Evolutionary conservation across 495 filamentous ascomycete species (phyloP).

Genomic region (Neurospora sp.): DNA sequence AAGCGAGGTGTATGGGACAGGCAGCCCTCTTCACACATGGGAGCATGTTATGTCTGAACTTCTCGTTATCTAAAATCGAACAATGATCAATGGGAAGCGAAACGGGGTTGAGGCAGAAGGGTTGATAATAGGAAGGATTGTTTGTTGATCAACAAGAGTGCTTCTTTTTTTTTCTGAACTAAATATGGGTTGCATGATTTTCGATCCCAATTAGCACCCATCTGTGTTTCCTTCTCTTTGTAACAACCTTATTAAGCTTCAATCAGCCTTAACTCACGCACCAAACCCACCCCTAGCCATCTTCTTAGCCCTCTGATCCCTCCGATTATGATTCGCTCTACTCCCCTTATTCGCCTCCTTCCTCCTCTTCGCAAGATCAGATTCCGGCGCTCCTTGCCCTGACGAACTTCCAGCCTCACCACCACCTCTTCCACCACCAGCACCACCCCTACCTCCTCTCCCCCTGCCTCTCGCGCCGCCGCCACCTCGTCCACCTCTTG

Average conservation of each 20-base stretch:
- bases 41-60: background rate
- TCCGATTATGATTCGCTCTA: slow-evolving; percentile 54
- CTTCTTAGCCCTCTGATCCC: slow-evolving; percentile 67
- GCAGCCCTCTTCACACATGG: background rate
- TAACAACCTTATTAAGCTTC: background rate
- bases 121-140: background rate
- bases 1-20: background rate
- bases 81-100: background rate
- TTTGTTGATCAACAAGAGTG: background rate
- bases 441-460: slow-evolving; percentile 41
- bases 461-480: slow-evolving; percentile 24
- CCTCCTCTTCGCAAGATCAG: slow-evolving; percentile 40
- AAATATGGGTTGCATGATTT: background rate
- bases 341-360: slow-evolving; percentile 58
- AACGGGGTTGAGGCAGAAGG: background rate
- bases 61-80: background rate
- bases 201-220: background rate
- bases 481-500: slow-evolving; percentile 33
- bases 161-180: background rate
- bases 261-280: slow-evolving; percentile 8
- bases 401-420: slow-evolving; percentile 45
- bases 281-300: slow-evolving; percentile 56
- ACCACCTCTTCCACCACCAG: slow-evolving; percentile 44
- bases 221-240: background rate
- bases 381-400: slow-evolving; percentile 49